Conservation (phyloP, 1,284 basidiomycete genomes). For the Cutaneotrichosporon arboriforme region DNA sequence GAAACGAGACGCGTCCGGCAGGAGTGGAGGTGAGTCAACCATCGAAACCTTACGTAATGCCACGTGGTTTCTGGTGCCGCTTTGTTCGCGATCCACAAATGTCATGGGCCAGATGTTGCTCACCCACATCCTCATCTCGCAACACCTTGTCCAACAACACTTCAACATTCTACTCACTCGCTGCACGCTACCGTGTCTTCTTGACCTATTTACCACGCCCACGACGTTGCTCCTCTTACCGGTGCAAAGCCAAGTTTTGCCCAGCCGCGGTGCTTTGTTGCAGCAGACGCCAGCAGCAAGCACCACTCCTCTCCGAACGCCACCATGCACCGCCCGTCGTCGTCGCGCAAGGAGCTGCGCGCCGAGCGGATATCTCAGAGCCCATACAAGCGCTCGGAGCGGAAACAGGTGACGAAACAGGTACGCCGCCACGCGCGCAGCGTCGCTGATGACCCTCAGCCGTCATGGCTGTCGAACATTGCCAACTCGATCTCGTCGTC, state of each 20-base stretch:
- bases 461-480: conserved; percentile 1
- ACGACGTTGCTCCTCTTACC: too few species aligned
- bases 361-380: conserved; percentile 26
- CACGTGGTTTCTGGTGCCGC: not conserved
- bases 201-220: too few species aligned
- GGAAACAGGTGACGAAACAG: not conserved
- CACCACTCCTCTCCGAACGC: too few species aligned
- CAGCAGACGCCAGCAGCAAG: too few species aligned
- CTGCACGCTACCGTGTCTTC: too few species aligned
- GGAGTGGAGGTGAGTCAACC: not conserved
- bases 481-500: conserved; percentile 22
- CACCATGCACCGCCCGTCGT: conserved; percentile 29
- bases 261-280: too few species aligned
- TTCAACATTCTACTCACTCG: too few species aligned
- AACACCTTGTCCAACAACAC: too few species aligned
- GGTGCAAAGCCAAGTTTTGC: too few species aligned
- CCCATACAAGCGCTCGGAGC: conserved; percentile 22
- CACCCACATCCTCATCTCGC: too few species aligned
- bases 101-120: too few species aligned
- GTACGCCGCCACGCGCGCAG: not conserved
- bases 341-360: conserved; percentile 28
- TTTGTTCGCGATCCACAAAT: not conserved
- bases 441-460: not conserved
- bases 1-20: not conserved
- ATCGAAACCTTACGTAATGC: not conserved